These are phyloP conservation scores for Arthroderma uncinatum DNA, from an alignment of 2,329 filamentous ascomycete species.

Conservation along the genomic window DNA sequence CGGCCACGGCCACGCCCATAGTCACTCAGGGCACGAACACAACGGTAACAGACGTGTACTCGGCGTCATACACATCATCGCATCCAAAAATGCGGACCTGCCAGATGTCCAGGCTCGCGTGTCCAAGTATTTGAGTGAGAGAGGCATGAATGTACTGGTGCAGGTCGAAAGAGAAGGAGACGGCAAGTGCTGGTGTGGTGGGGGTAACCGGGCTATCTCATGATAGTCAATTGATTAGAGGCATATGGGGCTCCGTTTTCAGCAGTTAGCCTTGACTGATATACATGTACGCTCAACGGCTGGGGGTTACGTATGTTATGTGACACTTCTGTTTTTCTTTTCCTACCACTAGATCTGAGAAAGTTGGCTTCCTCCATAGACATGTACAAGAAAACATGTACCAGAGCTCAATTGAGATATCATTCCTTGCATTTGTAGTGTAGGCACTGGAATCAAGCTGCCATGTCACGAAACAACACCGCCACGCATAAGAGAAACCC, in stretches of 20 bases:
- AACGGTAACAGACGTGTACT: conserved; percentile 44
- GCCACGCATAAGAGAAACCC: too few relatives aligned
- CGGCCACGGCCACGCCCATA: conserved; percentile 20
- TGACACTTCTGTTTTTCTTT: too few relatives aligned
- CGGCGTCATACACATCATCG: conserved; percentile 78
- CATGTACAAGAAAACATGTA: too few relatives aligned
- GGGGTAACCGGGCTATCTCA: conserved; percentile 27
- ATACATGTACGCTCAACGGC: neutral
- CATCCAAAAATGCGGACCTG: conserved; percentile 57
- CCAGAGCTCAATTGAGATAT: too few relatives aligned
- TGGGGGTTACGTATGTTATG: neutral
- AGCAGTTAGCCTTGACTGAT: neutral
- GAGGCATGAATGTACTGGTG: conserved; percentile 69
- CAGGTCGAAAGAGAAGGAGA: conserved; percentile 84
- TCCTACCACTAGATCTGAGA: too few relatives aligned
- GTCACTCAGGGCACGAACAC: conserved; percentile 17
- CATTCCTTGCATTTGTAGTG: too few relatives aligned
- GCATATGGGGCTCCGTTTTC: neutral
- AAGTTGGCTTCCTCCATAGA: too few relatives aligned
- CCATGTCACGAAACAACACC: too few relatives aligned
- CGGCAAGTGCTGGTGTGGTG: conserved; percentile 51
- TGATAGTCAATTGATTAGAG: neutral
- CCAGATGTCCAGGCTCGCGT: conserved; percentile 79
- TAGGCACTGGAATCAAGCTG: too few relatives aligned
- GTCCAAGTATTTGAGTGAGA: conserved; percentile 54